phyloP scores from a whole-genome alignment of 495 filamentous ascomycete genomes.

The Tuber brumale region DNA sequence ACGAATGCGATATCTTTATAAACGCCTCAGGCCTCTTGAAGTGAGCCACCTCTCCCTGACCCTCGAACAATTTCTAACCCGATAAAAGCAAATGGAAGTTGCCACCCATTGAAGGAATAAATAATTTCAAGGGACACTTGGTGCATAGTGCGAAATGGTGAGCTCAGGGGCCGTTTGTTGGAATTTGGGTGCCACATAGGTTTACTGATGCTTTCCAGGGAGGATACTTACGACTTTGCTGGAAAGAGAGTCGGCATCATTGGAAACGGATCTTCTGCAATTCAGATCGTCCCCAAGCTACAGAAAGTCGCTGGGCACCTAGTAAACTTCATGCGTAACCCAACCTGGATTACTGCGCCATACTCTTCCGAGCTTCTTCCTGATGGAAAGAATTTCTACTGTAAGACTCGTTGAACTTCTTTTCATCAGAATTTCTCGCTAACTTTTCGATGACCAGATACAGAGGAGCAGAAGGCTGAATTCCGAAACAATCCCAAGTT shows the following conservation, averaged over 20 bases:
- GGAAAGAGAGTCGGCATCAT: slow-evolving; percentile 52
- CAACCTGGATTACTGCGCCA: slow-evolving; percentile 30
- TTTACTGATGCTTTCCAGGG: slow-evolving; percentile 18
- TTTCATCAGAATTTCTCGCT: slow-evolving; percentile 46
- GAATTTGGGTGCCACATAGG: slow-evolving; percentile 26
- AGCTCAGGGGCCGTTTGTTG: slow-evolving; percentile 41
- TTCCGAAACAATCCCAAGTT: slow-evolving; percentile 47
- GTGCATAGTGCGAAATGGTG: slow-evolving; percentile 55
- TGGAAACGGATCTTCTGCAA: slow-evolving; percentile 47
- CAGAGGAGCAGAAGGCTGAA: slow-evolving; percentile 46
- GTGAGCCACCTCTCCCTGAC: slow-evolving; percentile 2
- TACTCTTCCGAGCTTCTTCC: slow-evolving; percentile 20
- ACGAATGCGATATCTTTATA: slow-evolving; percentile 51
- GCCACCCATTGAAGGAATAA: slow-evolving; percentile 52
- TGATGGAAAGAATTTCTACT: slow-evolving; percentile 46
- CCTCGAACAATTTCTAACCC: slow-evolving; percentile 31
- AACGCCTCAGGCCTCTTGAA: slow-evolving; percentile 48
- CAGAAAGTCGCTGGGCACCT: slow-evolving; percentile 28
- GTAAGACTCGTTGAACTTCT: slow-evolving; percentile 28
- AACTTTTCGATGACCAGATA: slow-evolving; percentile 46
- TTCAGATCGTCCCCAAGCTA: slow-evolving; percentile 40
- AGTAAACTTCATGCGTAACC: slow-evolving; percentile 32
- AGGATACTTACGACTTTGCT: slow-evolving; percentile 45
- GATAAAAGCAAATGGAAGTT: slow-evolving; percentile 50
- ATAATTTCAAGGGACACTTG: slow-evolving; percentile 51